Evolutionary conservation across 106 monocot species (phyloP).

Genomic region (Hemerocallis citrina): DNA sequence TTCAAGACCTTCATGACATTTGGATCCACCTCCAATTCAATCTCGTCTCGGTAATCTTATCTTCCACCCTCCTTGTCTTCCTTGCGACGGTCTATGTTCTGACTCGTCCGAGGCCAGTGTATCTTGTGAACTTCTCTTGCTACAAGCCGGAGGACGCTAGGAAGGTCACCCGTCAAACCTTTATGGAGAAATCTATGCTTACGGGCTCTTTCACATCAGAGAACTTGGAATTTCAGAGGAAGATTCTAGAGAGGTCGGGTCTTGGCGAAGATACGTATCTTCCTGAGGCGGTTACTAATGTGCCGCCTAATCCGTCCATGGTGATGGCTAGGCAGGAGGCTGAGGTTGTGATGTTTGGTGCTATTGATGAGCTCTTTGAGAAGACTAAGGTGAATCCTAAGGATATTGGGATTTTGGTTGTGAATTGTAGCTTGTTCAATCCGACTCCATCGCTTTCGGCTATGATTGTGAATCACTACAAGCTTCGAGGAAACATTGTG

Average conservation of each 20-base stretch:
- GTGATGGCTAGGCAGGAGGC: slow-evolving; percentile 26
- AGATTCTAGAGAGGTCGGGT: slow-evolving; percentile 32
- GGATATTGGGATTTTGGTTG: slow-evolving; percentile 25
- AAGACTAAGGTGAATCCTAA: slow-evolving; percentile 23
- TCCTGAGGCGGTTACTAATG: slow-evolving; percentile 17
- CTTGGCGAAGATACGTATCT: slow-evolving; percentile 33
- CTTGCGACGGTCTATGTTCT: slow-evolving; percentile 29
- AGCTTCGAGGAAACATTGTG: slow-evolving; percentile 25
- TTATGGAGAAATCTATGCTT: slow-evolving; percentile 8
- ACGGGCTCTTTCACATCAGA: slow-evolving; percentile 21
- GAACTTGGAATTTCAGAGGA: slow-evolving; percentile 27
- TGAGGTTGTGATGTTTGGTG: slow-evolving; percentile 28
- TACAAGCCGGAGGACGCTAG: slow-evolving; percentile 33
- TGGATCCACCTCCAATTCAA: slow-evolving; percentile 22
- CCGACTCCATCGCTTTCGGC: slow-evolving; percentile 33
- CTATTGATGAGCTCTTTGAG: slow-evolving; percentile 24
- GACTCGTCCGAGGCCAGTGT: slow-evolving; percentile 27
- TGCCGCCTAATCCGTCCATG: slow-evolving; percentile 24
- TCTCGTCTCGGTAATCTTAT: slow-evolving; percentile 25
- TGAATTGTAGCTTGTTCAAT: slow-evolving; percentile 38
- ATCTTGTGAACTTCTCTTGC: slow-evolving; percentile 34
- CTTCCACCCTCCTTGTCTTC: slow-evolving; percentile 20
- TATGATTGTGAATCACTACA: slow-evolving; percentile 32
- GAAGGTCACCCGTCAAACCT: slow-evolving; percentile 12
- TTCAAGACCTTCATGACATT: slow-evolving; percentile 15